A percentile compares a stretch with the other conserved stretches of the same genome.
phyloP scores from a whole-genome alignment of 345 rosid species.

The Raphanus sativus region DNA sequence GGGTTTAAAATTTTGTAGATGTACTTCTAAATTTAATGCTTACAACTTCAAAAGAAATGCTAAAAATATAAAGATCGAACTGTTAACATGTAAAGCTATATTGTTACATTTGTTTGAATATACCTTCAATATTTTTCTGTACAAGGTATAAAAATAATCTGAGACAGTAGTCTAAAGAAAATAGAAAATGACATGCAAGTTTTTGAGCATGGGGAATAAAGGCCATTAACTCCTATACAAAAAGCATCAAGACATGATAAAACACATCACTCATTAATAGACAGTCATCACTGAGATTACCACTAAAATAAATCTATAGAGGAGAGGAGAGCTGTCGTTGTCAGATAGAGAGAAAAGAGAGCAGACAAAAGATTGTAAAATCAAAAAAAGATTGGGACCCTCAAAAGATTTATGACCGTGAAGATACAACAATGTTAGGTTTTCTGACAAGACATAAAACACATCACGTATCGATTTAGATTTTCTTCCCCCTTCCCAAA shows the following conservation, averaged over 20 bases:
- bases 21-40: neutral
- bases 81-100: neutral
- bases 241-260: neutral
- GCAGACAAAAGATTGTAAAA: conserved; percentile 25
- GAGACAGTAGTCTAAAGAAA: neutral
- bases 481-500: conserved; percentile 19
- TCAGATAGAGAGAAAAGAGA: conserved; percentile 13
- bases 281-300: neutral
- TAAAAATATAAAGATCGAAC: neutral
- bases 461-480: conserved; percentile 31
- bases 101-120: too few species aligned
- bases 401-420: conserved; percentile 25
- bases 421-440: conserved; percentile 35
- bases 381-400: conserved; percentile 25
- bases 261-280: neutral
- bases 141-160: neutral
- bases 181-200: neutral
- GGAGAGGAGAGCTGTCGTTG: conserved; percentile 25
- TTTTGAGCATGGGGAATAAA: neutral
- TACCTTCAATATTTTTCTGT: neutral
- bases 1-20: neutral
- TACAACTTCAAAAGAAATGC: neutral
- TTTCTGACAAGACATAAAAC: conserved; percentile 34
- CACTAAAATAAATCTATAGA: neutral
- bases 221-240: neutral